Evolutionary conservation across 2,329 filamentous ascomycete genomes (phyloP), one percentile per base, ranked within the genome.

Genomic region (Botrytis galanthina): DNA sequence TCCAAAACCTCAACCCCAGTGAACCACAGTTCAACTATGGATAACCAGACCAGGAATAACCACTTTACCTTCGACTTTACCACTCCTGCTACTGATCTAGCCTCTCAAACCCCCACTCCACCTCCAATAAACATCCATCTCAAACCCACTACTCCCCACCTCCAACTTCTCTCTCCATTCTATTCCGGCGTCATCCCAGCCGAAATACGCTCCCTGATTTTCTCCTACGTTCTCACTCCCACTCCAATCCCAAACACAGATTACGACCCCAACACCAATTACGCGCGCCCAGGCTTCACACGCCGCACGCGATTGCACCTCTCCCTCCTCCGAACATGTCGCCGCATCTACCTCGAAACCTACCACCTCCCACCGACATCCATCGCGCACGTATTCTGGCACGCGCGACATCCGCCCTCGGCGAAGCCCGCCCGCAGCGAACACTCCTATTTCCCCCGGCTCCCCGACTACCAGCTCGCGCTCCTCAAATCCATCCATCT

Each of bases 351-450:
- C 42, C 73, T 76, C 4, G 76, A 80, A 74, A 77, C 78, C 7
- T 78, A 75, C 63, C 75, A 77, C 29, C 73, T 79, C 16, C 76
- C 77, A 3, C 46, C 70, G 1, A n/a, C 46, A 1, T 74, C 29
- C 18, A 77, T 76, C 62, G 71, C 78, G 18, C 76, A 76, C 42
- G 74, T 78, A 4, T 80, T 79, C 74, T 77, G 70, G 71, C 76
- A 77, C 44, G 64, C 54, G 0, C 59, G 68, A 18, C 35, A 70
- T 2, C 73, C 73, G 14, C 67, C 62, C 4, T 37, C 60, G 22
- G 1, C 18, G 1, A 42, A 63, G 3, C 37, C 39, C 4, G 16
- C 59, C 59, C 66, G 60, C 64, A 61, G 14, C 42, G 74, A 77
- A 70, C 32, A 62, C 14, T 14, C 37, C 44, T 74, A 76, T 59